Percentiles rank a stretch among this genome's conserved stretches.
phyloP scores from a whole-genome alignment of 805 yeast genomes.

The Lipomyces yamadae region DNA sequence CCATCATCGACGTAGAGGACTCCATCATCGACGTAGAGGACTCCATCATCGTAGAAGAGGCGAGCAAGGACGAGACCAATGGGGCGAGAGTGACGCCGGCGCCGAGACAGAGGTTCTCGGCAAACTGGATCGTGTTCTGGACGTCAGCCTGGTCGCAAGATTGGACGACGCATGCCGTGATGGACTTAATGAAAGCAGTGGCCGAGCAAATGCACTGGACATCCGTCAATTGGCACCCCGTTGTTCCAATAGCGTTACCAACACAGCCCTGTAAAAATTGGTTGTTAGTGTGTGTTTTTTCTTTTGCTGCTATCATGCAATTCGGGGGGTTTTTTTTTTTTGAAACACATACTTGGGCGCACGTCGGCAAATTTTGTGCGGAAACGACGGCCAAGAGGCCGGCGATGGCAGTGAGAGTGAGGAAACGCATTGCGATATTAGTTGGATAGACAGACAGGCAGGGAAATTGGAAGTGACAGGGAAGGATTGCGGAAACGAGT shows the following conservation, averaged over 20 bases:
- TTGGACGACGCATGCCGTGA: conserved; percentile 24
- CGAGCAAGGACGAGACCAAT: conserved; percentile 17
- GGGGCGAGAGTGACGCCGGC: conserved; percentile 32
- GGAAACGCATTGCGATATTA: conserved; percentile 19
- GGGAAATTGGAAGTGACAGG: too few species aligned
- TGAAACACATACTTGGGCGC: conserved; percentile 22
- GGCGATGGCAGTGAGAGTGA: conserved; percentile 6
- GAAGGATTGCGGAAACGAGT: neutral
- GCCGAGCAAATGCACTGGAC: conserved; percentile 31
- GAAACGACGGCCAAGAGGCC: conserved; percentile 24
- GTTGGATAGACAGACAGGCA: neutral
- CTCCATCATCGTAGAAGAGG: conserved; percentile 7
- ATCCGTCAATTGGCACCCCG: conserved; percentile 27
- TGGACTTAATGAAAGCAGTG: conserved; percentile 15
- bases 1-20: conserved; percentile 1
- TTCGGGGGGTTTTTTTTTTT: too few species aligned
- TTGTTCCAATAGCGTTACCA: conserved; percentile 9
- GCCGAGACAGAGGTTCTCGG: conserved; percentile 28
- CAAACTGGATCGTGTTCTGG: conserved; percentile 27
- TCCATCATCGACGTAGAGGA: neutral
- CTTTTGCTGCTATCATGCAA: neutral
- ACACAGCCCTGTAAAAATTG: conserved; percentile 21
- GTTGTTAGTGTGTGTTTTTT: neutral
- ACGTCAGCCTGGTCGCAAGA: conserved; percentile 32
- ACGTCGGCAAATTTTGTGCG: conserved; percentile 26